Evolutionary conservation across 1,284 basidiomycete genomes (phyloP).

Genomic region (Paramarasmius palmivorus): DNA sequence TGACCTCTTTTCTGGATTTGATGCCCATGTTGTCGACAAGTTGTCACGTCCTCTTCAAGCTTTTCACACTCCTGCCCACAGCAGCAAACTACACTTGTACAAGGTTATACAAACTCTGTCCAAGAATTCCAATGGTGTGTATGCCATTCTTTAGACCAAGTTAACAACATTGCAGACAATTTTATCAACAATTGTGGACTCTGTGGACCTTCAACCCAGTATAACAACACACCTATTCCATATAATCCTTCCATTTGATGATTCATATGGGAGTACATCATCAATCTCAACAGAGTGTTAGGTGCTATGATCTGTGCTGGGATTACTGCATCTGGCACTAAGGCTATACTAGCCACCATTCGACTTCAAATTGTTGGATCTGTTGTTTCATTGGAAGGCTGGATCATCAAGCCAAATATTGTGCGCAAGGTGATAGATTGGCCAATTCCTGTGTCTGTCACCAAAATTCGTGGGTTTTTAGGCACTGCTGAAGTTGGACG

Average conservation of each 20-base stretch:
- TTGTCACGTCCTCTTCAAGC: conserved; percentile 3
- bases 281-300: conserved; percentile 22
- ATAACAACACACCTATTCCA: conserved; percentile 19
- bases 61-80: conserved; percentile 6
- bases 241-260: conserved; percentile 18
- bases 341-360: conserved; percentile 24
- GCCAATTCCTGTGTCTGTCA: conserved; percentile 22
- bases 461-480: conserved; percentile 34
- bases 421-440: conserved; percentile 32
- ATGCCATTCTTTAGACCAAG: conserved; percentile 21
- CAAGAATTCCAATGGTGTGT: conserved; percentile 26
- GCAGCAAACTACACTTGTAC: conserved; percentile 6
- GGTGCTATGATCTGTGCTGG: conserved; percentile 24
- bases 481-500: conserved; percentile 28
- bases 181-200: conserved; percentile 30
- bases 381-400: conserved; percentile 28
- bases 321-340: conserved; percentile 29
- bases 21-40: not conserved
- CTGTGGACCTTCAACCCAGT: conserved; percentile 24
- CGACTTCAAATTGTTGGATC: conserved; percentile 27
- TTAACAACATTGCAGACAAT: conserved; percentile 10
- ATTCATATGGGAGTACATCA: conserved; percentile 26
- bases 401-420: conserved; percentile 26
- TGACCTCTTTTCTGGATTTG: conserved; percentile 23
- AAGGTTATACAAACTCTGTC: conserved; percentile 16